Base-by-base conservation (phyloP, 257 asterid species). In the Gardenia jasminoides region DNA sequence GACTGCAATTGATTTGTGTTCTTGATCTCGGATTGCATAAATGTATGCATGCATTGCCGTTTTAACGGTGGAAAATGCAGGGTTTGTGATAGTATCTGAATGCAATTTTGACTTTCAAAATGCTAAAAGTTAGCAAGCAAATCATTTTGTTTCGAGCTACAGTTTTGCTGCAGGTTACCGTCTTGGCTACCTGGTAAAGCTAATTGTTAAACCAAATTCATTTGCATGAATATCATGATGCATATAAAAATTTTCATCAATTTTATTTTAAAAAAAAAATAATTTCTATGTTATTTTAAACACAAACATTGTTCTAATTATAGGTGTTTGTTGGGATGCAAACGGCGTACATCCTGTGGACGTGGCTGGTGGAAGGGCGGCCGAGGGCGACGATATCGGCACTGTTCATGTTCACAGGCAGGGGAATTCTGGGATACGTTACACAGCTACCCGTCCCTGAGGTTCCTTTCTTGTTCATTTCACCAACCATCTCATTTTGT, bases 371-470 rank as follows among this genome's bases (percentile, higher is more conserved):
- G 10, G 99, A 96, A 86, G 99, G 99, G 1, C 84, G 99, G 20
- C 93, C 96, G 0, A 83, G 99, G 79, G 89, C 97, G 17, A 92
- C 94, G 0, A 93, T 93, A 6, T 80, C 99, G 4, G 91, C 98
- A 26, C 75, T 93, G 48, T 96, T 87, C 89, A 96, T 96, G 99
- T 96, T 96, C 92, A 93, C 99, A 30, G 91, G 90, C 76, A 82
- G 99, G 56, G 99, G 99, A 75, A 88, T 96, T 83, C 96, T 93
- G 72, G 98, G 99, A 74, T 96, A 93, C 79, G 88, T 88, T 73
- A 96, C 99, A 1, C 99, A 93, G 86, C 91, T 95, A 33, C 99
- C 97, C 71, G 74, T 93, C 76, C 97, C 98, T 19, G 85, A 90
- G 97, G 99, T 94, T 59, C 26, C 4, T 3, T 36, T 36, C 41